Conservation (phyloP, 805 yeast species). For the Torulaspora delbrueckii region DNA sequence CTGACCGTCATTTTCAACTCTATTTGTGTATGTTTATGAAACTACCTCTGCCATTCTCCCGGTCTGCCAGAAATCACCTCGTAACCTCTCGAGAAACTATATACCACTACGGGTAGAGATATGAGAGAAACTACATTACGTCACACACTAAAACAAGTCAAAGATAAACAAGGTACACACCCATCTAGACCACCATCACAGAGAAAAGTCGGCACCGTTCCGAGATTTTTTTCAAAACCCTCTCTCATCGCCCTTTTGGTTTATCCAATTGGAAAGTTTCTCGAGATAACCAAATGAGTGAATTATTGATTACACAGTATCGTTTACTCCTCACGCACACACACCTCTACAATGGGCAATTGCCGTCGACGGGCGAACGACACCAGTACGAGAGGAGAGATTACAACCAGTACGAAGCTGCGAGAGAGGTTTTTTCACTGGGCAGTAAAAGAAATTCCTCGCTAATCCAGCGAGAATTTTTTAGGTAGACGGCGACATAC, state of each 20-base stretch:
- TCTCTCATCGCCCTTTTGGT: not conserved
- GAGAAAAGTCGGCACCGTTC: not conserved
- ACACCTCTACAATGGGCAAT: not conserved
- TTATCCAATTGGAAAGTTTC: not conserved
- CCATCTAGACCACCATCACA: not conserved
- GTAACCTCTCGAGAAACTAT: not conserved
- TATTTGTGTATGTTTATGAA: too few relatives aligned
- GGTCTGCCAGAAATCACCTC: not conserved
- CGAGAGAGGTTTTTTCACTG: not conserved
- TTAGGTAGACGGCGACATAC: not conserved
- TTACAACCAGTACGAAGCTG: too few relatives aligned
- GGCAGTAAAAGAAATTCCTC: not conserved
- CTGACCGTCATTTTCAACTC: constrained; percentile 1
- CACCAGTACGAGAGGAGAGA: too few relatives aligned
- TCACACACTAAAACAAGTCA: constrained; percentile 1
- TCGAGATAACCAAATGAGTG: not conserved
- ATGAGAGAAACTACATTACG: not conserved
- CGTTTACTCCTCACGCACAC: not conserved
- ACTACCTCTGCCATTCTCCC: not conserved
- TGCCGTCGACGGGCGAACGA: not conserved
- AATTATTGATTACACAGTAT: not conserved
- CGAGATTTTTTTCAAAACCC: constrained; percentile 4
- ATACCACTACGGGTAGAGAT: not conserved
- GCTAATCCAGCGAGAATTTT: not conserved
- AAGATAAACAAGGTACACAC: constrained; percentile 2